Base-by-base conservation (phyloP, 306 rosid genomes). In the Aeschynomene evenia region DNA sequence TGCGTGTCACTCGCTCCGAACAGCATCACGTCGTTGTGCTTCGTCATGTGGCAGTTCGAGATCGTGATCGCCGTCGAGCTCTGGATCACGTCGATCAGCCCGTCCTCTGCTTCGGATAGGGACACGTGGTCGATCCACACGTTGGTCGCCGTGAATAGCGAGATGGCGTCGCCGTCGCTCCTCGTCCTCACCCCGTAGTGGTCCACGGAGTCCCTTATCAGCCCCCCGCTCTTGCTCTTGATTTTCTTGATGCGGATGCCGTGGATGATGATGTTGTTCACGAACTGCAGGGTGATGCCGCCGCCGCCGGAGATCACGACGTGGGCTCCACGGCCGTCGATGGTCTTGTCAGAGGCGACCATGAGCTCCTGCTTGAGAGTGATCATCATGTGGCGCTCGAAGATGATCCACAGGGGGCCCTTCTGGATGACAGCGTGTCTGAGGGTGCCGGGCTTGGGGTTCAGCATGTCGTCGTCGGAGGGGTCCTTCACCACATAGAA, bases 91-190 rank as follows among this genome's bases (percentile, higher is more conserved):
- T 89, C 91, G 15, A 84, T 31, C 2, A 89, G 87, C 3, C 95
- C 95, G 13, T 89, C 95, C 0, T 58, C 71, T 49, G 86, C 73
- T 2, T 78, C 71, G 22, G 85, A 80, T 89, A 89, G 66, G 4
- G 95, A 89, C 7, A 89, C 49, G 28, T 86, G 95, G 29, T 89
- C 95, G 2, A 89, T 76, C 91, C 95, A 89, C 34, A 89, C 4
- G 71, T 86, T 72, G 13, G 81, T 21, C 11, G 89, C 42, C 0
- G 88, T 88, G 5, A 78, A 89, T 19, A 89, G 15, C 4, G 84
- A 60, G 33, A 89, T 57, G 13, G 81, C 91, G 16, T 89, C 95
- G 1, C 95, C 95, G 18, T 89, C 95, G 10, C 89, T 83, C 1
- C 7, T 43, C 0, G 86, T 80, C 24, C 95, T 63, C 0, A 56